Conservation (phyloP, 2,329 filamentous ascomycete genomes). For the Fusarium sp. region DNA sequence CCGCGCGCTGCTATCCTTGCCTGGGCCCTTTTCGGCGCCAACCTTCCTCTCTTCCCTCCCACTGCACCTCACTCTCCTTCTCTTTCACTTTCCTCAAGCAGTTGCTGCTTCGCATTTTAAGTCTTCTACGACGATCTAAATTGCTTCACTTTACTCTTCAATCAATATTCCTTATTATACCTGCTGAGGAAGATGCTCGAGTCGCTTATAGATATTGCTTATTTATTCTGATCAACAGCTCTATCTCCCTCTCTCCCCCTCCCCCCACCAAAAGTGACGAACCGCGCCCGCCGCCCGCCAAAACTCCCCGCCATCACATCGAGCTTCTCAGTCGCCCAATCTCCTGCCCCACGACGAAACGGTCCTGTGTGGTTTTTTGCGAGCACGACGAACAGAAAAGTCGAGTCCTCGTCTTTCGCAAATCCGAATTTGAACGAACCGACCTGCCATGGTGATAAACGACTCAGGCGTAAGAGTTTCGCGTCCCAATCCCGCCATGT, state of each 20-base stretch:
- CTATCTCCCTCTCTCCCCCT: conserved; percentile 19
- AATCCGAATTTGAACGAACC: conserved; percentile 18
- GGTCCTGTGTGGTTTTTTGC: conserved; percentile 14
- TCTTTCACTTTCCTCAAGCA: conserved; percentile 44
- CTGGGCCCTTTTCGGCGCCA: conserved; percentile 40
- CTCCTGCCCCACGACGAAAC: conserved; percentile 46
- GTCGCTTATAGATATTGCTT: conserved; percentile 47
- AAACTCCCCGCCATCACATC: conserved; percentile 44
- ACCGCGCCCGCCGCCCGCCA: conserved; percentile 39
- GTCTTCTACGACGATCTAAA: conserved; percentile 48
- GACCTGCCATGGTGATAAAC: conserved; percentile 56
- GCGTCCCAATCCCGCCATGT: conserved; percentile 54
- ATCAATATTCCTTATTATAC: conserved; percentile 19
- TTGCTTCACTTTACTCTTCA: conserved; percentile 47
- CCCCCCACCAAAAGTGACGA: conserved; percentile 46
- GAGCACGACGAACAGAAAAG: conserved; percentile 25
- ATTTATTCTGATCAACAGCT: conserved; percentile 38
- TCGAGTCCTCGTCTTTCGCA: conserved; percentile 8
- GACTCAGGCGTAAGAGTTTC: conserved; percentile 55
- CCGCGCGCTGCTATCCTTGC: conserved; percentile 28
- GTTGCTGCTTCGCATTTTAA: conserved; percentile 46
- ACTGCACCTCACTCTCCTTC: conserved; percentile 44
- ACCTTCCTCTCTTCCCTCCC: conserved; percentile 36
- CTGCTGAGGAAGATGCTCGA: conserved; percentile 48
- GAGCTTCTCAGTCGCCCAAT: conserved; percentile 41